Evolutionary conservation across 257 asterid species (phyloP), one percentile per base, ranked within the genome.

Genomic region (Solanum clarkiae): DNA sequence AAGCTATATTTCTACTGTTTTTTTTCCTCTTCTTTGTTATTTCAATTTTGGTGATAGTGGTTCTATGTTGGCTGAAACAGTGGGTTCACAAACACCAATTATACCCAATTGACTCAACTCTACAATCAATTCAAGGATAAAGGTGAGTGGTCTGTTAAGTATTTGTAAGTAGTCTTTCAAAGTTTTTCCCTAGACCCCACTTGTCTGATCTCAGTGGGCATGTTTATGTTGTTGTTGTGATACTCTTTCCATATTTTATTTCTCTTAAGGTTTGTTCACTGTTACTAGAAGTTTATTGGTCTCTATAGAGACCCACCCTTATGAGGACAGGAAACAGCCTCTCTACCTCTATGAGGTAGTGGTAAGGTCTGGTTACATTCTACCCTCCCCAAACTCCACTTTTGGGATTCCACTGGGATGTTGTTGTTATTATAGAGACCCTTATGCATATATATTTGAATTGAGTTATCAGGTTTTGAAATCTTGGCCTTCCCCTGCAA

Each of bases 401-500:
- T 32, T 3, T 32, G 36, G 36, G 3, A 3, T 32, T 32, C 36
- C 4, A 32, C 36, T 32, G 0, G 36, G 36, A 32, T 32, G 36
- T 2, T 32, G 36, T 32, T 3, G 36, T 32, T 32, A 4, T 32
- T 79, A 32, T 26, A 53, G 47, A 16, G 47, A 51, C 82, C 40
- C 47, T 53, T 79, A 29, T 70, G 17, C 9, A 3, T 79, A 53
- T 16, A 77, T 51, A 66, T 83, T 47, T 5, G 85, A 45, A 86
- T 87, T 7, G 87, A 75, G 86, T 66, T 74, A 18, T 84, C 85
- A 95, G 98, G 93, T 80, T 93, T 96, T 40, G 98, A 93, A 91
- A 88, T 96, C 88, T 89, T 94, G 93, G 99, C 98, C 36, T 96
- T 94, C 47, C 99, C 99, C 0, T 96, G 99, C 92, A 96, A 94